Evolutionary conservation across 371 early-diverging fungal species (phyloP).

Genomic region (Rhizopus microsporus): DNA sequence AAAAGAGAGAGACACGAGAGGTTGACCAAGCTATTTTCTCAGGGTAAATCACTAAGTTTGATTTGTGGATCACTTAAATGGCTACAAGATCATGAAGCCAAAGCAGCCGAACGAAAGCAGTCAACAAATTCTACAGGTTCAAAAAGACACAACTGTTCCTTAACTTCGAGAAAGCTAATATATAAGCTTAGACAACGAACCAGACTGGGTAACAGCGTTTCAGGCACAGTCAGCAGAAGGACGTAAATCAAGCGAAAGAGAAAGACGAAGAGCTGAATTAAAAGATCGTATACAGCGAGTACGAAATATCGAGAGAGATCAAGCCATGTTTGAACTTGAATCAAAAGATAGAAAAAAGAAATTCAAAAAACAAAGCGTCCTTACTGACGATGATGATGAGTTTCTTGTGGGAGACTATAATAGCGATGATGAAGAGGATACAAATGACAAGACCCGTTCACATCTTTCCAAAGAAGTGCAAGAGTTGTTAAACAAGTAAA

Average conservation of each 20-base stretch:
- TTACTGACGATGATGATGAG: conserved; percentile 42
- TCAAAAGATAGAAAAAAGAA: conserved; percentile 18
- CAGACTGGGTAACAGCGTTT: conserved; percentile 48
- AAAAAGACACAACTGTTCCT: neutral
- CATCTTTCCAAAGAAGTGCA: conserved; percentile 60
- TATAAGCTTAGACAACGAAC: conserved; percentile 30
- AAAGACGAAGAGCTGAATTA: conserved; percentile 25
- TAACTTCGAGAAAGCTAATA: neutral
- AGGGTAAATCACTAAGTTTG: conserved; percentile 88
- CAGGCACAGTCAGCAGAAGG: conserved; percentile 18
- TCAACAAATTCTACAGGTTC: conserved; percentile 6
- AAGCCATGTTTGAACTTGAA: conserved; percentile 3
- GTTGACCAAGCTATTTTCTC: conserved; percentile 1
- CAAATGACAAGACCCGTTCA: conserved; percentile 8
- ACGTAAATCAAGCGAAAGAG: conserved; percentile 12
- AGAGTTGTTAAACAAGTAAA: conserved; percentile 55
- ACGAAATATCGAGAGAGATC: conserved; percentile 18
- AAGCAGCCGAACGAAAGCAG: neutral
- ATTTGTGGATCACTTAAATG: conserved; percentile 85
- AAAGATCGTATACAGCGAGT: conserved; percentile 35
- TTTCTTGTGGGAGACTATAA: conserved; percentile 69
- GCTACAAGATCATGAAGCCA: conserved; percentile 62
- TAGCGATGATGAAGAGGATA: conserved; percentile 55
- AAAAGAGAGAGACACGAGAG: neutral
- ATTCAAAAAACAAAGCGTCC: conserved; percentile 1